phyloP scores from a whole-genome alignment of 2,329 filamentous ascomycete species.

The Aspergillus nomiae region DNA sequence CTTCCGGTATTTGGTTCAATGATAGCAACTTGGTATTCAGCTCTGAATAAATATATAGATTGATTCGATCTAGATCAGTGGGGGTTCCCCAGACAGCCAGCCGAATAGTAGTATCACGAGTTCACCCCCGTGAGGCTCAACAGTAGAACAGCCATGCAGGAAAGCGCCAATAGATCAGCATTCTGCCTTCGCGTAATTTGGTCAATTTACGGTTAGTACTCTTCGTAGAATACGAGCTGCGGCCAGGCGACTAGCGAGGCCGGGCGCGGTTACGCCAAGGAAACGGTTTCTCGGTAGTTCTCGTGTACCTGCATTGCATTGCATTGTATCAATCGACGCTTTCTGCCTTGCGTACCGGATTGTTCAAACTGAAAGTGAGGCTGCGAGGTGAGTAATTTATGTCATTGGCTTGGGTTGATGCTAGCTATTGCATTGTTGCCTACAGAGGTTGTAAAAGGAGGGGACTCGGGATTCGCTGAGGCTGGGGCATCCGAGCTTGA shows the following conservation, averaged over 20 bases:
- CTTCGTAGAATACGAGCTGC: slow-evolving; percentile 2
- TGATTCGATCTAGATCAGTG: background rate
- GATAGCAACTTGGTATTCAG: too few species aligned
- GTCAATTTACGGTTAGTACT: background rate
- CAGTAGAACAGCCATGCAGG: background rate
- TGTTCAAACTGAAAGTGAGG: background rate
- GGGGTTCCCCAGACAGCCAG: background rate
- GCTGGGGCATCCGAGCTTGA: background rate
- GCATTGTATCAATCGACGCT: background rate
- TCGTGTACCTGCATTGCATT: background rate
- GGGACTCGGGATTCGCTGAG: background rate
- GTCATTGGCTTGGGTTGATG: background rate
- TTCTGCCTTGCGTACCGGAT: background rate
- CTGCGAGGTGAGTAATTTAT: background rate
- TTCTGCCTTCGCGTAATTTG: slow-evolving; percentile 1
- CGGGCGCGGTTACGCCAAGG: background rate
- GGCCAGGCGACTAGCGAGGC: background rate
- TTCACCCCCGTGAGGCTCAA: background rate
- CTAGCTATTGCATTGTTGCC: background rate
- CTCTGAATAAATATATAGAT: background rate
- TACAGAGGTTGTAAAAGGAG: background rate
- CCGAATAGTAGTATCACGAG: background rate
- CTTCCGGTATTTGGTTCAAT: background rate
- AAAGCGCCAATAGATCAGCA: background rate
- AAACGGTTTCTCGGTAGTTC: background rate